Evolutionary conservation across 2,329 filamentous ascomycete genomes (phyloP), one percentile per base, ranked within the genome.

Genomic region (Trichoderma afroharzianum): DNA sequence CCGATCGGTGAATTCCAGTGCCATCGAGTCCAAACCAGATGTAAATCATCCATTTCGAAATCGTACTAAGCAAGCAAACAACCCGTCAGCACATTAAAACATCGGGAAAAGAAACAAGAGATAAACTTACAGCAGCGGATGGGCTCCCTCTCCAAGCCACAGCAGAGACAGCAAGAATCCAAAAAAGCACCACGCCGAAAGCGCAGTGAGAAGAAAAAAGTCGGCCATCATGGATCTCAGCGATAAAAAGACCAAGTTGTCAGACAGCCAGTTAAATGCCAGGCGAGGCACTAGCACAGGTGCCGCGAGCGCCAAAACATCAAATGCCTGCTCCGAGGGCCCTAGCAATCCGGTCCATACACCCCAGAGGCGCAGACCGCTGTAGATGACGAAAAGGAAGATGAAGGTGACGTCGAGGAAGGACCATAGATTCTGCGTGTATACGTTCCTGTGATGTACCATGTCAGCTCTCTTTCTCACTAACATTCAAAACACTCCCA

Each of bases 21-120:
- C 88, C 93, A 76, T 96, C 93, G 2, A 97, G 87, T 2, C 93
- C 93, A 77, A 97, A 96, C 93, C 93, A 97, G 74, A 97, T 95
- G 87, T 92, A 96, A 2, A 96, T 87, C 93, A 97, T 95, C 93
- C 93, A 97, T 80, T 95, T 94, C 58, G 90, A 90, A 73, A 96
- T 94, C 1, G 91, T 93, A 5, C 85, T 87, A 61, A 14, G 32
- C 24, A 24, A 47, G 26, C 3, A 24, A 30, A 21, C 15, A 21
- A 26, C 0, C 2, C 3, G 11, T 72, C 18, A 72, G 71, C n/a
- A 59, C 14, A 26, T 50, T 15, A 43, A 7, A 21, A 43, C 12
- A 39, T 11, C n/a, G 11, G 8, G 14, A 14, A 30, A 30, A 3
- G 2, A 18, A 18, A 0, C 2, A 43, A 43, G 36, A 39, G 18